Conservation (phyloP, 331 rosid species). For the Telfairia occidentalis region DNA sequence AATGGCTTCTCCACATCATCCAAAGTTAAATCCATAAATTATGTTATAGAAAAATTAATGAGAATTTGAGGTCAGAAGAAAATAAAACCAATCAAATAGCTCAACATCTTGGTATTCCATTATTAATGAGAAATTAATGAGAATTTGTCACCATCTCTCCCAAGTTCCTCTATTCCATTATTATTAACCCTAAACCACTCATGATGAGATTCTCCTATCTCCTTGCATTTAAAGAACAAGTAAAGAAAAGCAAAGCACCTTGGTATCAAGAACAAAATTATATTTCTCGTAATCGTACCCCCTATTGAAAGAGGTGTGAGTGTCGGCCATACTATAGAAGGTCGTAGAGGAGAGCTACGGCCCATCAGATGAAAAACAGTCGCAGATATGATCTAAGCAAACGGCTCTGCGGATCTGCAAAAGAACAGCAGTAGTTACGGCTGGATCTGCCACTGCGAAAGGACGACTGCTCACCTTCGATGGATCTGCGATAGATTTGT, state of each 20-base stretch:
- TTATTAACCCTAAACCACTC: slow-evolving; percentile 71
- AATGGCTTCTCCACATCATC: slow-evolving; percentile 60
- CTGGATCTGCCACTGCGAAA: too few relatives aligned
- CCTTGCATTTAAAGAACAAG: slow-evolving; percentile 39
- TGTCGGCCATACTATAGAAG: too few relatives aligned
- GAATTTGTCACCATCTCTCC: slow-evolving; percentile 54
- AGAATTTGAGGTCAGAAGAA: neutral
- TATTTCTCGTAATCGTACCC: slow-evolving; percentile 47
- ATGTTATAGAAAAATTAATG: slow-evolving; percentile 27
- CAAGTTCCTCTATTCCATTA: slow-evolving; percentile 39
- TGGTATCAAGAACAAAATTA: slow-evolving; percentile 14
- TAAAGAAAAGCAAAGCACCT: slow-evolving; percentile 11
- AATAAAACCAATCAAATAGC: slow-evolving; percentile 1
- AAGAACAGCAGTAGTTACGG: too few relatives aligned
- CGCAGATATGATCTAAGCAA: too few relatives aligned
- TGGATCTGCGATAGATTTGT: too few relatives aligned
- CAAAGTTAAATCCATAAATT: slow-evolving; percentile 66
- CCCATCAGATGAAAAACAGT: too few relatives aligned
- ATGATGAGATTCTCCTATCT: slow-evolving; percentile 56
- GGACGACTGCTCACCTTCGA: too few relatives aligned
- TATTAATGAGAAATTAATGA: too few relatives aligned
- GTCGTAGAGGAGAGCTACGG: too few relatives aligned
- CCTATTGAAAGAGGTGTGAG: too few relatives aligned
- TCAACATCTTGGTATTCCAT: too few relatives aligned
- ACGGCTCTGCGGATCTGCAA: too few relatives aligned